Percentiles rank a stretch among this genome's conserved stretches.
Conservation (phyloP, 148 eudicot genomes). For the Camellia japonica region DNA sequence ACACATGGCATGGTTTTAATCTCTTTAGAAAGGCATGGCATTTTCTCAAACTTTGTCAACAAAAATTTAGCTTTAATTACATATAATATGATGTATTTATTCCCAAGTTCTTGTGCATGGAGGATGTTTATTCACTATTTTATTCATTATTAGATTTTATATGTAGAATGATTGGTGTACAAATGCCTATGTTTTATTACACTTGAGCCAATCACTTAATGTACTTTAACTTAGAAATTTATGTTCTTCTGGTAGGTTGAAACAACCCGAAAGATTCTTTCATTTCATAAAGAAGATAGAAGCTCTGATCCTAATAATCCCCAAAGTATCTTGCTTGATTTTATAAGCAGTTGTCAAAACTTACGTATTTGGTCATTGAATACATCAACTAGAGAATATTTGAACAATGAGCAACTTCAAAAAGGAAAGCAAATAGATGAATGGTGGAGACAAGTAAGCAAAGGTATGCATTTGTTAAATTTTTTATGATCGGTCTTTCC, state of each 20-base stretch:
- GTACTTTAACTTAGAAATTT: constrained; percentile 12
- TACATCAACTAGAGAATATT: constrained; percentile 64
- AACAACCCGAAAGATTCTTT: constrained; percentile 73
- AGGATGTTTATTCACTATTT: neutral
- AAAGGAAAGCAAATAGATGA: constrained; percentile 99
- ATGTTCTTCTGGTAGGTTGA: constrained; percentile 54
- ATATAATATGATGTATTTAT: neutral
- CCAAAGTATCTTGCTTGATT: constrained; percentile 83
- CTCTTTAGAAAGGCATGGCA: too few relatives aligned
- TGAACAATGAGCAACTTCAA: constrained; percentile 87
- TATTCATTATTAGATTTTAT: neutral
- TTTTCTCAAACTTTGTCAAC: too few relatives aligned
- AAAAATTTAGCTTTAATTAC: too few relatives aligned
- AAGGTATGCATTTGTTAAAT: constrained; percentile 47
- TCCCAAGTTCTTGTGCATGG: neutral
- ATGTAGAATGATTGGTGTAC: neutral
- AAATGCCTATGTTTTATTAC: neutral
- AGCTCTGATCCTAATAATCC: constrained; percentile 76
- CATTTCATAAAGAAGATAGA: constrained; percentile 87
- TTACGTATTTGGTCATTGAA: constrained; percentile 90
- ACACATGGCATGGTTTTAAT: too few relatives aligned
- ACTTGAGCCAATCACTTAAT: constrained; percentile 9
- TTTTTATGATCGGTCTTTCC: neutral
- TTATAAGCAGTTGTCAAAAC: constrained; percentile 90
- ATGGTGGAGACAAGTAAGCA: constrained; percentile 96